phyloP scores from a whole-genome alignment of 2,329 filamentous ascomycete species.

The Shiraia bambusicola region DNA sequence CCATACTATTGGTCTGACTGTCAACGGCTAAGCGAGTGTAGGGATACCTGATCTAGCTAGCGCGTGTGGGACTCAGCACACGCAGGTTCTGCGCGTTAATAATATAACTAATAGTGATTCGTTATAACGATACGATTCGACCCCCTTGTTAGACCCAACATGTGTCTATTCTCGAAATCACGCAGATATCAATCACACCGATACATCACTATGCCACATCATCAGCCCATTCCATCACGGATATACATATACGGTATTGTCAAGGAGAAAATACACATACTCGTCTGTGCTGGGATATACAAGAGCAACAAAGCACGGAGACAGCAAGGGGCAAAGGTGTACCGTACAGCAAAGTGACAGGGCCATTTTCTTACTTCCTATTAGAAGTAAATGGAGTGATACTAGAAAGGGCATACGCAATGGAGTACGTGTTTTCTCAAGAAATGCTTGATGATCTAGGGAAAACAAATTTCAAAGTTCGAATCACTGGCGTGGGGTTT shows the following conservation, averaged over 20 bases:
- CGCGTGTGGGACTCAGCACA: no score
- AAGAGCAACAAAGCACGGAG: neutral
- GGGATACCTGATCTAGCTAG: no score
- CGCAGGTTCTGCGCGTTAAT: no score
- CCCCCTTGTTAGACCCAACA: no score
- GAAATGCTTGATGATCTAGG: constrained; percentile 11
- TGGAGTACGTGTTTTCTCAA: constrained; percentile 24
- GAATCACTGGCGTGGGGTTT: constrained; percentile 32
- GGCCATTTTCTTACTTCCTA: constrained; percentile 38
- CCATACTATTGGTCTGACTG: no score
- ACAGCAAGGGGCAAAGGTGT: constrained; percentile 4
- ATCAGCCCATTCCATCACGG: constrained; percentile 6
- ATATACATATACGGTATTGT: constrained; percentile 15
- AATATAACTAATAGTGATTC: no score
- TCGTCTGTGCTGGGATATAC: constrained; percentile 31
- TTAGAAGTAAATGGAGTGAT: constrained; percentile 23
- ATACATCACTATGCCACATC: neutral
- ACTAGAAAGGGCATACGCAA: constrained; percentile 33
- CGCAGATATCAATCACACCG: constrained; percentile 21
- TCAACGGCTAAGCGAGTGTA: no score
- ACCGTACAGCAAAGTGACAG: constrained; percentile 38
- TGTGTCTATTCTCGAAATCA: constrained; percentile 12
- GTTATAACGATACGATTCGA: no score
- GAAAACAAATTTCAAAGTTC: constrained; percentile 11
- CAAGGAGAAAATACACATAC: constrained; percentile 21